These are phyloP conservation scores for Suillus luteus DNA, from an alignment of 768 basidiomycete genomes.

Conservation along the genomic window DNA sequence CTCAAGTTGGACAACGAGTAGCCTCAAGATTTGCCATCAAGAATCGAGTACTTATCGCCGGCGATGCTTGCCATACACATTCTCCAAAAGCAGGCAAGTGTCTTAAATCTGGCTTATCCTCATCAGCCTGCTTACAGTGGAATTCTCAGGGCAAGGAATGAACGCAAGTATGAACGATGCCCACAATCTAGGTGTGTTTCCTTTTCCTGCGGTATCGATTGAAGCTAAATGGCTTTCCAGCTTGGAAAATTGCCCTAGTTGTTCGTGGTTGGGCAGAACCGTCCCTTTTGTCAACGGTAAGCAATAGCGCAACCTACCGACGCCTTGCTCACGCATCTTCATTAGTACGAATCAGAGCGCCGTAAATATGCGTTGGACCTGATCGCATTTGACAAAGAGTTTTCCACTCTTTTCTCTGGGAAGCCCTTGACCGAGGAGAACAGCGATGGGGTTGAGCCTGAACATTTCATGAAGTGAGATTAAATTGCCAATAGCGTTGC, in stretches of 20 bases:
- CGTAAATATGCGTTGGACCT: slow-evolving; percentile 55
- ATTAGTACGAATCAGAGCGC: slow-evolving; percentile 54
- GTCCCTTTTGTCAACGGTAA: slow-evolving; percentile 47
- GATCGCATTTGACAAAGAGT: slow-evolving; percentile 54
- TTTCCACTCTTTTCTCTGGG: slow-evolving; percentile 53
- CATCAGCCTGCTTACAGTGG: slow-evolving; percentile 18
- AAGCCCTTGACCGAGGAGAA: slow-evolving; percentile 45
- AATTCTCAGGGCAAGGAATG: slow-evolving; percentile 49
- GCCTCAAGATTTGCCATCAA: slow-evolving; percentile 49
- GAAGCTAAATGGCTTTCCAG: slow-evolving; percentile 23
- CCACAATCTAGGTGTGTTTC: slow-evolving; percentile 47
- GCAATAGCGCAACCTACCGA: slow-evolving; percentile 15
- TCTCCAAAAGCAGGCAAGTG: slow-evolving; percentile 43
- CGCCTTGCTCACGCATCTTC: neutral
- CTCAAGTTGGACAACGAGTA: slow-evolving; percentile 55
- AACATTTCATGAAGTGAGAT: slow-evolving; percentile 47
- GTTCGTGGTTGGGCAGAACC: slow-evolving; percentile 48
- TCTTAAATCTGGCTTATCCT: neutral
- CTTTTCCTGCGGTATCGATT: neutral
- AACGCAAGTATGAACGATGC: slow-evolving; percentile 57
- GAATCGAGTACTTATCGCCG: slow-evolving; percentile 57
- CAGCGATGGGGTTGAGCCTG: slow-evolving; percentile 40
- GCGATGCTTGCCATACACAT: slow-evolving; percentile 54
- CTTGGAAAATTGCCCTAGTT: slow-evolving; percentile 57
- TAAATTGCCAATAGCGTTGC: neutral